Base-by-base conservation (phyloP, 176 grass and related monocot genomes). In the Zea mays region DNA sequence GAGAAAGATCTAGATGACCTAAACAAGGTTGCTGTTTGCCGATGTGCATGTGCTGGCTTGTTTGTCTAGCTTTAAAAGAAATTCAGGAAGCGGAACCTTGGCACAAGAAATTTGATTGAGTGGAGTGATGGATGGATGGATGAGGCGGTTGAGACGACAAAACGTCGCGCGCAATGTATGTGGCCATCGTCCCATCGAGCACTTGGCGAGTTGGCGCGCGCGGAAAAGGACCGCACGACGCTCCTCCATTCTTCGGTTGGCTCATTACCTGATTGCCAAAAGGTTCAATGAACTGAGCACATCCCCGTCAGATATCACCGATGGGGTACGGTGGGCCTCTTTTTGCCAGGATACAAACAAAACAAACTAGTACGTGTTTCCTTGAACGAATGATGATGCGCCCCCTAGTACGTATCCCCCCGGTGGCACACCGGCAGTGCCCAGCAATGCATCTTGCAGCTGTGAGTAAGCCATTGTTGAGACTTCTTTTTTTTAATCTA, bases 1-100 rank as follows among this genome's bases (percentile, higher is more conserved):
- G 27, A 45, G 68, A 79, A 76, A 74, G 73, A 62, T 83, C 69
- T 62, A 54, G 36, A 63, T 38, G 60, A 88, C 69, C 71, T 38
- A 19, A 74, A 79, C 69, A 79, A 19, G 58, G 6, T 82, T 20
- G 16, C 15, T 61, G 65, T 13, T n/a, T 62, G 49, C 34, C 43
- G 68, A 37, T 52, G 64, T 15, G 33, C 35, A 6, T 27, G 27
- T 27, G 27, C 27, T 27, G 8, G n/a, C 41, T 42, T 57, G 15
- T 74, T 74, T 87, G 80, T 83, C 61, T 67, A 27, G 27, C 27
- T 27, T 27, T 27, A 27, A 27, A 27, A 27, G 27, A 27, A 27
- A 27, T 27, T 27, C 27, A 27, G 27, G 27, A 27, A 1, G 27
- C 27, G 27, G 27, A 27, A 27, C 27, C 27, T 27, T 27, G 27